Base-by-base conservation (phyloP, 148 eudicot species). In the Nepenthes gracilis region DNA sequence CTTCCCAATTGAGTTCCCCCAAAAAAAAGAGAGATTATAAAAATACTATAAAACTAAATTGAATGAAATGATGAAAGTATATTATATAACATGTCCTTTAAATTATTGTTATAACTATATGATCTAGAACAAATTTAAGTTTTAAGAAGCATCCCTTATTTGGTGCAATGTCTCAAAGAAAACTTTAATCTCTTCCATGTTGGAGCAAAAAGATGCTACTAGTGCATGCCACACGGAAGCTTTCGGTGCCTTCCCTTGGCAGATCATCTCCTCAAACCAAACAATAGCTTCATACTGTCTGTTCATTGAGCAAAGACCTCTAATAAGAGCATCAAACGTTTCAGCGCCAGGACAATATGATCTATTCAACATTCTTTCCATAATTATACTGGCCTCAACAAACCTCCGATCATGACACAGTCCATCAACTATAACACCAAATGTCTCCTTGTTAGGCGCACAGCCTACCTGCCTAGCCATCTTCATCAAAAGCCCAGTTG, bases 181-280 rank as follows among this genome's bases (percentile, higher is more conserved):
- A 61, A 63, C 47, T 56, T 47, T 60, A 48, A 56, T 54, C 52
- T 36, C 70, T 47, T 47, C 70, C 60, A 47, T 40, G 49, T 75
- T 70, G 13, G 60, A 72, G 53, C 81, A 75, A 56, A 80, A 70
- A 12, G 83, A 77, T 68, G 72, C 64, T 23, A 82, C 81, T 67
- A 92, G 63, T 57, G 76, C 72, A 59, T 64, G 58, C 98, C 95
- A 92, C 12, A 75, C 50, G 59, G 65, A 72, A 47, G 65, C 33
- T 12, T 88, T 73, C 1, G 95, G 96, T 58, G 70, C 69, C 69
- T 73, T 80, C 14, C 79, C 85, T 60, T 85, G 85, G 68, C 87
- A 78, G 57, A 92, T 77, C 96, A 92, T 92, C 82, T 92, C 96
- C 65, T 92, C 98, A 70, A 88, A 70, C 94, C 96, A 92, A 78